Conservation (phyloP, 2,329 filamentous ascomycete genomes). For the Elsinoe batatas region DNA sequence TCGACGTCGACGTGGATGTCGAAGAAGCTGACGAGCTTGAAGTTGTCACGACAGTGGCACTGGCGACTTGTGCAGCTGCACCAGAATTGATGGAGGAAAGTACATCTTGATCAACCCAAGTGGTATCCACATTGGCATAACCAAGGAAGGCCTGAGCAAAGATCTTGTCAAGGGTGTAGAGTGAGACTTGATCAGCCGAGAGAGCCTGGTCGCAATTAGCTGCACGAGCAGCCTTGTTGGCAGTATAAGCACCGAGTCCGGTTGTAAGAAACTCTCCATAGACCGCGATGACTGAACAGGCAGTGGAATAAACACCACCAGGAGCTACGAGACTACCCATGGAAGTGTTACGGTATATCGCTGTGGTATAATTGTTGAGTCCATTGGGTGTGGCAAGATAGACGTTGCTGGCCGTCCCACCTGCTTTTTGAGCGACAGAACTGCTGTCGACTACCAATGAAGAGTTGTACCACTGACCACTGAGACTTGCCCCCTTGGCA, state of each 20-base stretch:
- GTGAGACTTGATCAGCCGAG: constrained; percentile 27
- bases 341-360: constrained; percentile 32
- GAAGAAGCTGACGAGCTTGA: constrained; percentile 17
- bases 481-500: constrained; percentile 15
- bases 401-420: constrained; percentile 28
- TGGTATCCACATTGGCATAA: constrained; percentile 26
- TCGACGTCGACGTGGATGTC: constrained; percentile 15
- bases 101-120: constrained; percentile 32
- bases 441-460: constrained; percentile 17
- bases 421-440: constrained; percentile 14
- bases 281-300: constrained; percentile 20
- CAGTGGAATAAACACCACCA: constrained; percentile 27
- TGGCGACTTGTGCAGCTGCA: constrained; percentile 21
- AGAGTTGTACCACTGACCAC: constrained; percentile 15
- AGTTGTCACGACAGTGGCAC: constrained; percentile 13
- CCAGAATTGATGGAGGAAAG: constrained; percentile 27
- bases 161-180: constrained; percentile 29
- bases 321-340: constrained; percentile 32
- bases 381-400: constrained; percentile 36
- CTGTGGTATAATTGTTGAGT: constrained; percentile 27
- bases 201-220: constrained; percentile 27
- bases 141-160: constrained; percentile 28
- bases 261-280: constrained; percentile 36
- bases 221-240: constrained; percentile 28
- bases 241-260: constrained; percentile 33